Base-by-base conservation (phyloP, 2,329 filamentous ascomycete species). In the Chalaropsis ovoidea region DNA sequence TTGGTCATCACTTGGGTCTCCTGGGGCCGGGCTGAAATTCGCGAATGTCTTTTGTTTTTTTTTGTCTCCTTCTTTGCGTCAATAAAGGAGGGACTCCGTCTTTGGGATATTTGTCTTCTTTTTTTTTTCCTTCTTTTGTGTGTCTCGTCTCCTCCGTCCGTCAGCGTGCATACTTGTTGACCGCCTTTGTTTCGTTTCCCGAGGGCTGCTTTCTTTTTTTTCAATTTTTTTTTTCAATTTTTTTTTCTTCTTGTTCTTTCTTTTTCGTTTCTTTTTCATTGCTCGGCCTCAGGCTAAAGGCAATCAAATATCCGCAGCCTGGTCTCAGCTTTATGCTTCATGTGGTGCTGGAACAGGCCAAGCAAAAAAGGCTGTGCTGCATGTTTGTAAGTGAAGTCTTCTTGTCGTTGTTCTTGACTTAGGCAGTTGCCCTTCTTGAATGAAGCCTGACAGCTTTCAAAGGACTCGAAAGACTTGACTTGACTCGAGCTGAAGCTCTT, bases 101-200 rank as follows among this genome's bases (percentile, higher is more conserved):
- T 56, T 56, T 56, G 22, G 13, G 22, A 17, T 47, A 47, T 56
- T 35, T 56, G 52, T 35, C 52, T 56, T 27, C 22, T 56, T 27
- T 56, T 17, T 56, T 27, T 10, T 56, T 27, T 56, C 6, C 15
- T 56, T 31, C 27, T 56, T 10, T 56, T n/a, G 24, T 56, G 49
- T 17, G 52, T 31, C 52, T 56, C 52, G 19, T 54, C 49, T 54
- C 24, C 24, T 27, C 17, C 52, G 52, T 27, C 17, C 52, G 52
- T 56, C 52, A 56, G 52, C 52, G 52, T 56, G 52, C 52, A 56
- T 56, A 17, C 52, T 56, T 56, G 11, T 56, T 56, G 52, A 56
- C 52, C 52, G 52, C 52, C 52, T 31, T 56, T 56, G 52, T 35
- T 31, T 56, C 24, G 49, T 31, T 31, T 31, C 27, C 22, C 49